Base-by-base conservation (phyloP, 768 basidiomycete species). In the Mycena haematopus region DNA sequence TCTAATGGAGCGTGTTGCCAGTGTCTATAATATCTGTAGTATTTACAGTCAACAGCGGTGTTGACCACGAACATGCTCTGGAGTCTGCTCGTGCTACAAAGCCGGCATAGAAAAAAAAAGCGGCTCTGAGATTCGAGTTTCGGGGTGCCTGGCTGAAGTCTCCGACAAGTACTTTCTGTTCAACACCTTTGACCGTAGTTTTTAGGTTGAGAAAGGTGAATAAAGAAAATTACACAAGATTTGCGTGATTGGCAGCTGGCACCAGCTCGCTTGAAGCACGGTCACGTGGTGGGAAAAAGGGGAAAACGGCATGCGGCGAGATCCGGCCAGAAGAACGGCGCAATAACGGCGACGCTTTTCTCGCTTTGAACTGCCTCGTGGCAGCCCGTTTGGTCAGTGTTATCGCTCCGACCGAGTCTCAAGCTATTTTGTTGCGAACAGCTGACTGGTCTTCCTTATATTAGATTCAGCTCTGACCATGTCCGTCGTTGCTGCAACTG, bases 1-100 rank as follows among this genome's bases (percentile, higher is more conserved):
- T 27, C 22, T 56, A 61, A 60, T 70, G n/a, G n/a, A n/a, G n/a
- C n/a, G 44, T 29, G 47, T 19, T 59, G n/a, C n/a, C n/a, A n/a
- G n/a, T n/a, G 27, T 7, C 11, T 52, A 35, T 51, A 15, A 25
- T 38, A 14, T 24, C 22, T 51, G 38, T 58, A 58, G n/a, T n/a
- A n/a, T n/a, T n/a, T n/a, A n/a, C n/a, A n/a, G n/a, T n/a, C n/a
- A n/a, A n/a, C n/a, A n/a, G n/a, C n/a, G n/a, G n/a, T n/a, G n/a
- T 31, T 9, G 9, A 31, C 29, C 9, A 31, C 29, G 6, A n/a
- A 31, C 29, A 31, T 31, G 29, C 29, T 31, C 29, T 9, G 29
- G 29, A 31, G 29, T 31, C 29, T 31, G 29, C n/a, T n/a, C n/a
- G n/a, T n/a, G n/a, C n/a, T n/a, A n/a, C n/a, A n/a, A n/a, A n/a